Evolutionary conservation across 352 stramenopile genomes (phyloP).

Genomic region (Ophiocytium majus): DNA sequence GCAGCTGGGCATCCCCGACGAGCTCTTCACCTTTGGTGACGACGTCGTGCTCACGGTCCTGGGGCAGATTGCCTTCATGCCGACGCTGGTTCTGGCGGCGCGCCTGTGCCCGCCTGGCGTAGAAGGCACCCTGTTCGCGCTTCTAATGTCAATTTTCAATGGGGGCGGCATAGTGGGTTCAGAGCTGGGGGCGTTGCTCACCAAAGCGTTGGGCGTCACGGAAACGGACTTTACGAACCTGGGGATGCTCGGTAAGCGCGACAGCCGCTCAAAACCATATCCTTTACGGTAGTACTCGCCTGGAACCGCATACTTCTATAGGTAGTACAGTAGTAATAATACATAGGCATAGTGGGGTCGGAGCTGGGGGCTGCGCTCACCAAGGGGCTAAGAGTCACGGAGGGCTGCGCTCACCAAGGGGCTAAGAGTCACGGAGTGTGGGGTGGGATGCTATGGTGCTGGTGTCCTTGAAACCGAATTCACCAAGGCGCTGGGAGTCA

Average conservation of each 20-base stretch:
- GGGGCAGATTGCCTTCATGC: slow-evolving; percentile 80
- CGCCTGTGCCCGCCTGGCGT: slow-evolving; percentile 88
- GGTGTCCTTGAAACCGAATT: not conserved
- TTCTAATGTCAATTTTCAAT: slow-evolving; percentile 96
- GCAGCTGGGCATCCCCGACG: slow-evolving; percentile 80
- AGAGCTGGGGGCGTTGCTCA: slow-evolving; percentile 66
- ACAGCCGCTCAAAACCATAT: no score
- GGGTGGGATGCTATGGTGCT: not conserved
- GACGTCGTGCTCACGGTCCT: slow-evolving; percentile 79
- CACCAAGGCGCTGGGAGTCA: not conserved
- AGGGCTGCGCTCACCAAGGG: not conserved
- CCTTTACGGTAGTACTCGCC: not conserved
- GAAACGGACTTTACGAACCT: slow-evolving; percentile 53
- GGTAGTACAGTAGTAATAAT: not conserved
- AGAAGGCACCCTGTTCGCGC: slow-evolving; percentile 91
- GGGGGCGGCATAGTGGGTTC: slow-evolving; percentile 83
- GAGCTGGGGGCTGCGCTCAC: not conserved
- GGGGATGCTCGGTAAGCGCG: slow-evolving; percentile 30
- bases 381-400: not conserved
- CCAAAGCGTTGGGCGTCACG: slow-evolving; percentile 45
- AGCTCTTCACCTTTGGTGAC: slow-evolving; percentile 89
- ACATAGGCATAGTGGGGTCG: not conserved
- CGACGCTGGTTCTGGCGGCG: slow-evolving; percentile 87
- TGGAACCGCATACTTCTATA: not conserved
- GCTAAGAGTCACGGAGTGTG: not conserved